Evolutionary conservation across 108 stramenopile species (phyloP).

Genomic region (Nitzschia sp.): DNA sequence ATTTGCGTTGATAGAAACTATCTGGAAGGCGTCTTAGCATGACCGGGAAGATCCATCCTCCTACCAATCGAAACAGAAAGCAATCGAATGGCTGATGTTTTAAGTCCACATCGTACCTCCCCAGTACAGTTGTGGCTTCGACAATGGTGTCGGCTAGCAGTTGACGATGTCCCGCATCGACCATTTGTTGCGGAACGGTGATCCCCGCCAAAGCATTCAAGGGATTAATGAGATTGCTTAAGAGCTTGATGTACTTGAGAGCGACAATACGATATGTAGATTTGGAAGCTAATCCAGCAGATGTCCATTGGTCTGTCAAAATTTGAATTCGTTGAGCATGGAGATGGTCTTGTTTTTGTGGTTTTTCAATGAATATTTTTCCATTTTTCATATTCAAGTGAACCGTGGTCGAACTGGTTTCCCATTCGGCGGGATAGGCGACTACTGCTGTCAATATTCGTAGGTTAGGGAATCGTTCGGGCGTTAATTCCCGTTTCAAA

Average conservation of each 20-base stretch:
- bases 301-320: neutral
- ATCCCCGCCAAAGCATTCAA: slow-evolving; percentile 2
- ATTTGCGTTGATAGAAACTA: too few species aligned
- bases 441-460: neutral
- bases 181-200: too few species aligned
- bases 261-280: neutral
- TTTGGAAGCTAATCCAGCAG: neutral
- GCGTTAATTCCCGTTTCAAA: neutral
- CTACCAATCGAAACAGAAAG: too few species aligned
- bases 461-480: neutral
- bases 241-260: neutral
- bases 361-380: slow-evolving; percentile 1
- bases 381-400: neutral
- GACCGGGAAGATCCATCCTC: too few species aligned
- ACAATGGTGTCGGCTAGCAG: too few species aligned
- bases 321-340: neutral
- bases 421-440: neutral
- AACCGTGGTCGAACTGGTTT: neutral
- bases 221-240: neutral
- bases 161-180: too few species aligned
- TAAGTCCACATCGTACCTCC: too few species aligned
- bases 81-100: too few species aligned
- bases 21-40: too few species aligned
- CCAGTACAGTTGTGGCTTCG: too few species aligned
- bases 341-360: neutral